These are phyloP conservation scores for Nakazawaea wickerhamii DNA, from an alignment of 805 yeast genomes.

Conservation along the genomic window DNA sequence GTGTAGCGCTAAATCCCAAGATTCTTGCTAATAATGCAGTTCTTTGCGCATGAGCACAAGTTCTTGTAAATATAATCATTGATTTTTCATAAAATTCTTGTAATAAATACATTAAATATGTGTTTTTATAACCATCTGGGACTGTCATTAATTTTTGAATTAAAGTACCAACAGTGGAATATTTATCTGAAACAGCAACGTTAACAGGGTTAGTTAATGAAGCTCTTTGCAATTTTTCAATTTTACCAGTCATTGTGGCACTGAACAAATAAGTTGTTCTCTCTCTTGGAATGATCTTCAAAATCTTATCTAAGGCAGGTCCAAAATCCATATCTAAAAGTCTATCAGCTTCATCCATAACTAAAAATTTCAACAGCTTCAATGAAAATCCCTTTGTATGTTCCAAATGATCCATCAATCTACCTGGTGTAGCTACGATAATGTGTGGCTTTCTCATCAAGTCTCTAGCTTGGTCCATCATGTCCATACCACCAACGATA, in stretches of 20 bases:
- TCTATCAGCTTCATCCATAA: conserved; percentile 97
- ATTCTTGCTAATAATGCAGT: conserved; percentile 75
- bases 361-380: conserved; percentile 71
- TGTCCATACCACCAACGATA: conserved; percentile 96
- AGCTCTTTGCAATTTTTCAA: conserved; percentile 92
- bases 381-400: conserved; percentile 86
- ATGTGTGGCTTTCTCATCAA: conserved; percentile 91
- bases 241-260: conserved; percentile 96
- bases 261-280: conserved; percentile 84
- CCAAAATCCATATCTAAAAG: conserved; percentile 95
- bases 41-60: conserved; percentile 93
- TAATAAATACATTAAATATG: conserved; percentile 73
- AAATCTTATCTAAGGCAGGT: conserved; percentile 82
- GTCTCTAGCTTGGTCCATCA: conserved; percentile 96
- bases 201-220: conserved; percentile 84
- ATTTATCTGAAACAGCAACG: conserved; percentile 82
- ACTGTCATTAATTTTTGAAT: conserved; percentile 85
- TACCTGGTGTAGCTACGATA: conserved; percentile 87
- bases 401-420: conserved; percentile 90
- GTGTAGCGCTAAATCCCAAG: conserved; percentile 84
- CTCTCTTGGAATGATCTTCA: conserved; percentile 77
- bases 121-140: conserved; percentile 90
- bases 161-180: conserved; percentile 91
- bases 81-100: conserved; percentile 84
- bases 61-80: conserved; percentile 83